Evolutionary conservation across 2,329 filamentous ascomycete species (phyloP).

Genomic region (Teratosphaeria nubilosa): DNA sequence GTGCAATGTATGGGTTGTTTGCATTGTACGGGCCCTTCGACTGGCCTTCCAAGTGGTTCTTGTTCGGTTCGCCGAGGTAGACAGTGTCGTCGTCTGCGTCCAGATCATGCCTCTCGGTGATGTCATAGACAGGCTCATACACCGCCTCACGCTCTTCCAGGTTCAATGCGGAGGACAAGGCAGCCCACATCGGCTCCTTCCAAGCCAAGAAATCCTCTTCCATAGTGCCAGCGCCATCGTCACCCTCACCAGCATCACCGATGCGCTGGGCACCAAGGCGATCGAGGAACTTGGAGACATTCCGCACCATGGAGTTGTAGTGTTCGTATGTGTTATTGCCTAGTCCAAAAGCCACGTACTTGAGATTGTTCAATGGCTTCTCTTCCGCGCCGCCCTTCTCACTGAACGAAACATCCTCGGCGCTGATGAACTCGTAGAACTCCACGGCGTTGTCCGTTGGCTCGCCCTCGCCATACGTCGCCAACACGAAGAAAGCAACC

Average conservation of each 20-base stretch:
- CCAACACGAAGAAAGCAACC: constrained; percentile 86
- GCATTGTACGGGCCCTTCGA: constrained; percentile 87
- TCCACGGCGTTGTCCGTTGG: constrained; percentile 98
- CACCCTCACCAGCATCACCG: constrained; percentile 83
- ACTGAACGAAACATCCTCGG: constrained; percentile 72
- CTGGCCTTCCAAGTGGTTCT: constrained; percentile 75
- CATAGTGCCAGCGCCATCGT: constrained; percentile 97
- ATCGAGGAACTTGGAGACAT: constrained; percentile 69
- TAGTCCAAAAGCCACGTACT: constrained; percentile 89
- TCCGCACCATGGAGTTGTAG: constrained; percentile 97
- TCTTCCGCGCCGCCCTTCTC: constrained; percentile 53
- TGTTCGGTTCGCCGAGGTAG: constrained; percentile 77
- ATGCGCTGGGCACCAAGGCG: constrained; percentile 78
- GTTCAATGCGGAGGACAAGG: constrained; percentile 70
- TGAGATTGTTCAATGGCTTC: constrained; percentile 68
- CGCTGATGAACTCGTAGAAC: constrained; percentile 91
- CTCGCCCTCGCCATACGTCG: constrained; percentile 96
- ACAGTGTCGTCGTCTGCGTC: constrained; percentile 68
- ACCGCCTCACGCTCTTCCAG: constrained; percentile 91
- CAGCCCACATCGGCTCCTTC: constrained; percentile 98
- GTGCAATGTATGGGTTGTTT: constrained; percentile 80
- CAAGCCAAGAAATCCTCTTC: constrained; percentile 98
- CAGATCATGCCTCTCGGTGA: constrained; percentile 59
- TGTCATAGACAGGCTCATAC: constrained; percentile 84
- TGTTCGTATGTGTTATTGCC: constrained; percentile 99